Evolutionary conservation across 306 rosid species (phyloP), one percentile per base, ranked within the genome.

Genomic region (Quercus agrifolia): DNA sequence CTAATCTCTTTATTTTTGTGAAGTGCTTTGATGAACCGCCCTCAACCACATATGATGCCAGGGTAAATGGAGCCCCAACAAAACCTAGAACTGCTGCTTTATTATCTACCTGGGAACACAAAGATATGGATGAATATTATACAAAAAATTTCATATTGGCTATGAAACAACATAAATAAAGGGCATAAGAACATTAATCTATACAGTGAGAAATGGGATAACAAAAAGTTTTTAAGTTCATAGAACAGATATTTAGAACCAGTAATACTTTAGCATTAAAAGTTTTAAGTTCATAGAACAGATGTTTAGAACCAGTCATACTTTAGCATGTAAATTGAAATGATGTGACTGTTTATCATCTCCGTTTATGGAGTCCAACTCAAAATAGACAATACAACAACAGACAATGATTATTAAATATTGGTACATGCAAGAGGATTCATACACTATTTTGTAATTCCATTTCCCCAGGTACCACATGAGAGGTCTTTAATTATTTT

Each of bases 11-110:
- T 79, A 95, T 95, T 77, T 95, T 93, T 14, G 98, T 84, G 82
- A 95, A 95, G 84, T 95, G 91, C 79, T 95, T 95, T 5, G 99
- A 95, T 27, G 99, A 91, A 86, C 99, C 98, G 20, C 99, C 99
- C 86, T 95, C 99, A 31, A 95, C 99, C 76, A 95, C 99, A 52
- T 95, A 95, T 1, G 98, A 95, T 57, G 99, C 99, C 66, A 95
- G 82, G 79, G 99, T 95, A 76, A 95, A 95, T 1, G 99, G 99
- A 81, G 98, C 99, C 33, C 99, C 99, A 3, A 95, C 99, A 75
- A 95, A 95, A 77, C 99, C 98, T 58, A 95, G 91, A 74, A 93
- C 98, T 4, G 98, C 98, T 49, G 98, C 97, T 86, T 88, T 78
- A 78, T 90, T 90, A 87, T 88, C 92, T 71, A 95, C 97, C 99